These are phyloP conservation scores for Aspergillus sp. DNA, from an alignment of 2,329 filamentous ascomycete species.

Conservation along the genomic window DNA sequence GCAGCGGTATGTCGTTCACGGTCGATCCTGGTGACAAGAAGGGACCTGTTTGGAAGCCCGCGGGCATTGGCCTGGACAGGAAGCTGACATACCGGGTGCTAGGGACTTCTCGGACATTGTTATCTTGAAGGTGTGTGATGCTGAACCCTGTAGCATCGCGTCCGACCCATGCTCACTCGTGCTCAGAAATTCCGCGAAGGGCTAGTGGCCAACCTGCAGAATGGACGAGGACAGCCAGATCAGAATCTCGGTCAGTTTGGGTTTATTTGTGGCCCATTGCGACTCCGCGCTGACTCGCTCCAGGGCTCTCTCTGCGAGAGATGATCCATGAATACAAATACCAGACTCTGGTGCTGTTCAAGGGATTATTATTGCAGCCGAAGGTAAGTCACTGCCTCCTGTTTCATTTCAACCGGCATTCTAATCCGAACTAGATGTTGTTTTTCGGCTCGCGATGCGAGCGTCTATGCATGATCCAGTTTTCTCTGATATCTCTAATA, in stretches of 20 bases:
- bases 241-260: constrained; percentile 66
- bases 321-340: constrained; percentile 89
- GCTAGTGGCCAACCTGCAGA: constrained; percentile 49
- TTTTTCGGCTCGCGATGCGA: constrained; percentile 98
- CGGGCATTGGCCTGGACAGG: not conserved
- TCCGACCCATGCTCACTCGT: constrained; percentile 9
- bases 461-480: constrained; percentile 94
- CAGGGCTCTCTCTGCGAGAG: constrained; percentile 68
- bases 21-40: not conserved
- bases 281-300: constrained; percentile 10
- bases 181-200: constrained; percentile 76
- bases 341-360: constrained; percentile 88
- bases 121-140: constrained; percentile 57
- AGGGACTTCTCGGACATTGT: constrained; percentile 84
- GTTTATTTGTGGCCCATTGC: constrained; percentile 1
- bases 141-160: not conserved
- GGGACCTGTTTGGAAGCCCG: constrained; percentile 2
- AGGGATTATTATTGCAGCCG: constrained; percentile 84
- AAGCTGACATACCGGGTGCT: constrained; percentile 2
- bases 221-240: constrained; percentile 66
- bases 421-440: constrained; percentile 60
- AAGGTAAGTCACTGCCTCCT: constrained; percentile 52
- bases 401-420: constrained; percentile 1
- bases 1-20: constrained; percentile 53
- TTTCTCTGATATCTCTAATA: constrained; percentile 89